These are phyloP conservation scores for Rosa rugosa DNA, from an alignment of 306 rosid species.

Conservation along the genomic window DNA sequence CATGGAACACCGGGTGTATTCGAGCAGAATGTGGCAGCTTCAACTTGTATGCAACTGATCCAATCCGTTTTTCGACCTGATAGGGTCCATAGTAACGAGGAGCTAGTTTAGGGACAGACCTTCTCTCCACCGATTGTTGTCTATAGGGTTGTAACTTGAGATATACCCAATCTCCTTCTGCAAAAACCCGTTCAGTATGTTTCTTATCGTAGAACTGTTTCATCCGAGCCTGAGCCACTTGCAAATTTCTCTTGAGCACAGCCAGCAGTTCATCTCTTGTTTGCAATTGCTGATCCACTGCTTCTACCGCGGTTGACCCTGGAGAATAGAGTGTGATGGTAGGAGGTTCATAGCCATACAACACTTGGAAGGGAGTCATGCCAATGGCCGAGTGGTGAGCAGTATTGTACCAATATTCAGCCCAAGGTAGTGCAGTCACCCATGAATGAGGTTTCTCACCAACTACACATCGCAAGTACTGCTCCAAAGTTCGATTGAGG, in stretches of 20 bases:
- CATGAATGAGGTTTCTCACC: no score
- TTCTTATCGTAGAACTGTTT: neutral
- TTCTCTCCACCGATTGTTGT: neutral
- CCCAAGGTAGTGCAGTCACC: no score
- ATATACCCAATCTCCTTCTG: neutral
- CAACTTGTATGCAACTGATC: neutral
- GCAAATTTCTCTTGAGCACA: no score
- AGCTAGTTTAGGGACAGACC: neutral
- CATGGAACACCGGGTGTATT: neutral
- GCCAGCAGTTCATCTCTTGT: neutral
- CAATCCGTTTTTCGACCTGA: neutral
- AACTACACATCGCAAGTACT: no score
- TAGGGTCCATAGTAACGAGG: neutral
- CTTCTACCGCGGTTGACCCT: neutral
- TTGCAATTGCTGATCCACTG: neutral
- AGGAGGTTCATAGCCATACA: neutral
- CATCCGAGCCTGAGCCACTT: neutral
- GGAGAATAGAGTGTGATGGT: neutral
- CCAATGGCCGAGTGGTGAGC: no score
- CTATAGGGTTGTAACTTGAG: neutral
- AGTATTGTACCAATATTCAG: no score
- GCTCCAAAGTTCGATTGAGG: no score
- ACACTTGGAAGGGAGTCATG: no score
- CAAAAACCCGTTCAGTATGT: neutral
- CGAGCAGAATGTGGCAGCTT: neutral